Evolutionary conservation across 176 grass and related monocot species (phyloP), one percentile per base, ranked within the genome.

Genomic region (Saccharum officinarum): DNA sequence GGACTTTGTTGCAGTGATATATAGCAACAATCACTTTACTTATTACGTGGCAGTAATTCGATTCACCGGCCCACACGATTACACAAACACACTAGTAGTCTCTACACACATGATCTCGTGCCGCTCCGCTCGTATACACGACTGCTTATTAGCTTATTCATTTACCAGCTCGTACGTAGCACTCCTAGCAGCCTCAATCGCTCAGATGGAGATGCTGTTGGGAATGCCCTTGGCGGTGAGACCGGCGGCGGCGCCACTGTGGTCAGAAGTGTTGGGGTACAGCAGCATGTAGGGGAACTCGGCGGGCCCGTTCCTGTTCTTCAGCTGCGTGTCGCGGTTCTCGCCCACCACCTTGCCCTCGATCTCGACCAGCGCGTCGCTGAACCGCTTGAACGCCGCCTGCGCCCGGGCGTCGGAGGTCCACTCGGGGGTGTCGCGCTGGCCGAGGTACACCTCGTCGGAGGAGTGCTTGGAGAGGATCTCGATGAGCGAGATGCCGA

Each of bases 371-470:
- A 95, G 69, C 54, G 69, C 73, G 3, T 77, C 62, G 63, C 78
- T 82, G 86, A 95, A 95, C 5, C 75, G 26, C 65, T 79, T 44
- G 75, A 95, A 95, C 54, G 88, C 93, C 16, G 13, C 65, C 31
- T 82, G n/a, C 44, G 88, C 90, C 71, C 7, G 33, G n/a, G 37
- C 11, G 84, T 95, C 93, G 6, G 88, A 73, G 9, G 93, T 91
- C 93, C 93, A 95, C 71, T 41, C 86, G 7, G 90, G 81, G 42
- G 86, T 95, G 86, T 91, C 93, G 6, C 93, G 87, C 84, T 95
- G 93, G 0, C 93, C 93, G 3, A 95, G 85, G 80, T 95, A 95
- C 18, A 95, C 34, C 88, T 95, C 93, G 86, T 95, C 93, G 15
- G 93, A 81, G 47, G 93, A 92, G 88, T 95, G 93, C 76, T 82